phyloP scores from a whole-genome alignment of 306 rosid species.

The Ochetophila trinervis region DNA sequence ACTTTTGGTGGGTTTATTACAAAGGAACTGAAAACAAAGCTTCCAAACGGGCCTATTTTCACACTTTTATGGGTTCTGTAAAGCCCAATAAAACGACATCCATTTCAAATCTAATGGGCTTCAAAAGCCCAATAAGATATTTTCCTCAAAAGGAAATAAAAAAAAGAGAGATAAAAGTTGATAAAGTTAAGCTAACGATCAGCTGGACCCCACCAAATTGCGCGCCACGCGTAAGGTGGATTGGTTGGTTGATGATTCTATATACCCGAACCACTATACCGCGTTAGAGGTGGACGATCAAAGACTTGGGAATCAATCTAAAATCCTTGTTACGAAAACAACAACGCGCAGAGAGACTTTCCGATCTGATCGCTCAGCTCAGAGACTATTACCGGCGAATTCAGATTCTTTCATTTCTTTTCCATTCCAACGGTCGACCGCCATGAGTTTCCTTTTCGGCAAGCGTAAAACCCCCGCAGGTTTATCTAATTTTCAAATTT shows the following conservation, averaged over 20 bases:
- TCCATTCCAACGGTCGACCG: conserved; percentile 28
- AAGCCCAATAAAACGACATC: not conserved
- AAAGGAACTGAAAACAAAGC: too few species aligned
- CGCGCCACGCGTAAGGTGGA: conserved; percentile 34
- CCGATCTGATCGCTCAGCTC: conserved; percentile 5
- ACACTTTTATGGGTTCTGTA: not conserved
- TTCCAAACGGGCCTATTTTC: too few species aligned
- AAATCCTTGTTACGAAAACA: not conserved
- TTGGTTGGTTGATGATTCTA: conserved; percentile 28
- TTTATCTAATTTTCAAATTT: conserved; percentile 10
- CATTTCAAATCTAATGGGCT: not conserved
- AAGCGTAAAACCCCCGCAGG: conserved; percentile 96
- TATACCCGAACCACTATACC: conserved; percentile 11
- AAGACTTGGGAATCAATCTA: not conserved
- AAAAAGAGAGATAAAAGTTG: not conserved
- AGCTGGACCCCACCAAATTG: conserved; percentile 8
- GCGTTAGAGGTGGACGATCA: conserved; percentile 35
- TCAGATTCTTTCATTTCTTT: not conserved
- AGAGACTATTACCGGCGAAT: not conserved
- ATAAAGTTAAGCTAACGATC: conserved; percentile 1
- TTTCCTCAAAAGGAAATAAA: too few species aligned
- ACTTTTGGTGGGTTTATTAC: too few species aligned
- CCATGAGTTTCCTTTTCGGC: conserved; percentile 92
- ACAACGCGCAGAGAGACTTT: not conserved
- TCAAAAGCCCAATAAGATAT: not conserved